These are phyloP conservation scores for Aaosphaeria arxii DNA, from an alignment of 2,329 filamentous ascomycete genomes.

Conservation along the genomic window DNA sequence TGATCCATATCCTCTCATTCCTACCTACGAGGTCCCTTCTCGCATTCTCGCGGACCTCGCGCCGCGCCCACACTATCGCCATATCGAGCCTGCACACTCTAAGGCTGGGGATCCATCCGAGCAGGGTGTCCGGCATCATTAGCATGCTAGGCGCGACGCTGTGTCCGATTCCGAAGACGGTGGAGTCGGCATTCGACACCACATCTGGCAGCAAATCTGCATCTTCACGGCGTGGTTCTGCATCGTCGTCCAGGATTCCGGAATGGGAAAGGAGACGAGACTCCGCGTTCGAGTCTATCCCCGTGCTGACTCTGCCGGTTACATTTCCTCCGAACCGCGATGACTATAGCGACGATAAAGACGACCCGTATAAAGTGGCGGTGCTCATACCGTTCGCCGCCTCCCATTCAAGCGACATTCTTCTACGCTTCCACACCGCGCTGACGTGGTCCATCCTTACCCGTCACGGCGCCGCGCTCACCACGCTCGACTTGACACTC, in stretches of 20 bases:
- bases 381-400: slow-evolving; percentile 20
- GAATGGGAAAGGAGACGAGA: no score
- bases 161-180: slow-evolving; percentile 6
- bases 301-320: background rate
- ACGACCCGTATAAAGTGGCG: slow-evolving; percentile 13
- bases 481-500: slow-evolving; percentile 24
- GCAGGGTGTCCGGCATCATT: slow-evolving; percentile 69
- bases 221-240: no score
- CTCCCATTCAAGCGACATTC: slow-evolving; percentile 14
- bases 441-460: slow-evolving; percentile 20
- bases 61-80: slow-evolving; percentile 22
- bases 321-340: background rate
- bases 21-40: slow-evolving; percentile 31
- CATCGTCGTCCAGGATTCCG: no score
- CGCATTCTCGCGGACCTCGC: slow-evolving; percentile 31
- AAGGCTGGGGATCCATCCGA: slow-evolving; percentile 76
- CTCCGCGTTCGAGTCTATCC: background rate
- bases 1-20: slow-evolving; percentile 28
- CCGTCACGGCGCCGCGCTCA: slow-evolving; percentile 22
- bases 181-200: slow-evolving; percentile 3
- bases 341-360: background rate
- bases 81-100: slow-evolving; percentile 54
- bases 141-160: slow-evolving; percentile 50
- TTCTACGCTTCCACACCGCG: slow-evolving; percentile 27
- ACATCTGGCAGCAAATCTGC: background rate